phyloP scores from a whole-genome alignment of 2,329 filamentous ascomycete species.

The Thermoascus crustaceus region DNA sequence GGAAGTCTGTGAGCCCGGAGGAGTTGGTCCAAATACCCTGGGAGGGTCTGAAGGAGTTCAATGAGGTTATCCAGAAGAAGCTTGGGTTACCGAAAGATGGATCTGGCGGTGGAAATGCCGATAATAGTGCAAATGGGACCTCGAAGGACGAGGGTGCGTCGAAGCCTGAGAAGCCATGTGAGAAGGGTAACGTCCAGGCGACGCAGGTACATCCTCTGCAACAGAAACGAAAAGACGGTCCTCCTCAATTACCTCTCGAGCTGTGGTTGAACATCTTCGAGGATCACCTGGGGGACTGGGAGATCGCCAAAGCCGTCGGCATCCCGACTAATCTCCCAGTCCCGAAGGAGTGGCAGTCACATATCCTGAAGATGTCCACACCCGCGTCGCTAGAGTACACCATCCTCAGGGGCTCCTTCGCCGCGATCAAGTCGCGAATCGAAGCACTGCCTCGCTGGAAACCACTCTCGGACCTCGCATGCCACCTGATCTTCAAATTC shows the following conservation, averaged over 20 bases:
- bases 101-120: background rate
- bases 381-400: conserved; percentile 76
- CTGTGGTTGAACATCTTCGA: conserved; percentile 82
- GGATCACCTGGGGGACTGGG: conserved; percentile 78
- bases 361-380: conserved; percentile 56
- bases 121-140: background rate
- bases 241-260: conserved; percentile 60
- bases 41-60: conserved; percentile 36
- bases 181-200: conserved; percentile 26
- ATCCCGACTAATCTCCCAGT: conserved; percentile 70
- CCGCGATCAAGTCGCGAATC: conserved; percentile 66
- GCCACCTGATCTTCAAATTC: conserved; percentile 88
- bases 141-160: background rate
- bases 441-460: conserved; percentile 59
- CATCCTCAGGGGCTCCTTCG: conserved; percentile 63
- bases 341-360: conserved; percentile 63
- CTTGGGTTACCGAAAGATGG: conserved; percentile 17
- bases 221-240: conserved; percentile 13
- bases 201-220: conserved; percentile 16
- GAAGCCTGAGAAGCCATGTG: conserved; percentile 39
- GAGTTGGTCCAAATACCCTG: conserved; percentile 43
- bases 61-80: conserved; percentile 23
- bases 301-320: conserved; percentile 70
- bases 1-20: conserved; percentile 60
- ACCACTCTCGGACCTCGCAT: conserved; percentile 69